These are phyloP conservation scores for Misopates orontium DNA, from an alignment of 257 asterid species.

Conservation along the genomic window DNA sequence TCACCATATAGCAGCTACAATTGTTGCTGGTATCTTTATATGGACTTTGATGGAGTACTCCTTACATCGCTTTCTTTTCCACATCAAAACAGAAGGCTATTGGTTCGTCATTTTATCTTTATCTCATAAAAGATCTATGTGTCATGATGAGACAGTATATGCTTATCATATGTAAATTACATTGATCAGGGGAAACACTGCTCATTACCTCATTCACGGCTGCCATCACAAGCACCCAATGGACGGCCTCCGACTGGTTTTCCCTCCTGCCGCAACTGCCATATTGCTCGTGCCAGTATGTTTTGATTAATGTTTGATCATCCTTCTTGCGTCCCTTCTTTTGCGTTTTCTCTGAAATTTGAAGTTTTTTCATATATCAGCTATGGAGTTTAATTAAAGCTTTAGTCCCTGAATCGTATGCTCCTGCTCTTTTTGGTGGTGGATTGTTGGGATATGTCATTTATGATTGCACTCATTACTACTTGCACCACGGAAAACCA, in stretches of 20 bases:
- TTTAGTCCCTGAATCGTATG: slow-evolving; percentile 38
- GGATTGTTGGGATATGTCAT: slow-evolving; percentile 67
- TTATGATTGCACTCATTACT: slow-evolving; percentile 83
- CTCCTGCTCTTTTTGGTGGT: slow-evolving; percentile 68
- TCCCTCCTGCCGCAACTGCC: slow-evolving; percentile 58
- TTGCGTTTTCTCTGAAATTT: slow-evolving; percentile 1
- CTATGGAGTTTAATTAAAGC: slow-evolving; percentile 55
- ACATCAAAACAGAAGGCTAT: slow-evolving; percentile 45
- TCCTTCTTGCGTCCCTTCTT: background rate
- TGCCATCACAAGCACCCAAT: slow-evolving; percentile 76
- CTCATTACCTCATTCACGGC: slow-evolving; percentile 60
- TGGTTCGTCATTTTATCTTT: slow-evolving; percentile 36
- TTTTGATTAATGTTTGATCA: background rate
- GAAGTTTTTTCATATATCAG: slow-evolving; percentile 36
- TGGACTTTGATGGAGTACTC: slow-evolving; percentile 67
- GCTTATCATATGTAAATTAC: slow-evolving; percentile 14
- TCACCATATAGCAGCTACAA: slow-evolving; percentile 42
- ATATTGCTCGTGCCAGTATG: slow-evolving; percentile 42
- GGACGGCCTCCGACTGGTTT: slow-evolving; percentile 60
- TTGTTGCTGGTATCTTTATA: slow-evolving; percentile 43
- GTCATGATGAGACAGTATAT: background rate
- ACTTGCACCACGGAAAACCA: slow-evolving; percentile 80
- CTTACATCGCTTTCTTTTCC: slow-evolving; percentile 62
- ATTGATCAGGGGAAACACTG: slow-evolving; percentile 53
- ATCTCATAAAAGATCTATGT: background rate